Conservation (phyloP, 163 green algal species). For the Scenedesmus sp. region DNA sequence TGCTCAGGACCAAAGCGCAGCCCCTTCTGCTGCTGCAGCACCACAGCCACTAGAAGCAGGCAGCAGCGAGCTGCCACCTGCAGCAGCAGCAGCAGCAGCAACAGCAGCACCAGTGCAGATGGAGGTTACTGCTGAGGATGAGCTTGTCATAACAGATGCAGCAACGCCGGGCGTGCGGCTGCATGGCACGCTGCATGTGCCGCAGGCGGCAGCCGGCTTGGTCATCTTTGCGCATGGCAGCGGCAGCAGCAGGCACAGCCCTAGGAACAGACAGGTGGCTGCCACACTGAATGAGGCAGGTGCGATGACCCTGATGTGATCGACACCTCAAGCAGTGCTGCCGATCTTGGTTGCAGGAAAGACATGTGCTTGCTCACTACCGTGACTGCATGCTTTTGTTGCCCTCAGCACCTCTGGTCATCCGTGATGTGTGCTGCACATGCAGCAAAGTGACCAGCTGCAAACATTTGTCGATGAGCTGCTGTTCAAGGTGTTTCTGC, state of each 20-base stretch:
- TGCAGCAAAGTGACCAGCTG: background rate
- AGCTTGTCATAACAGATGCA: constrained; percentile 16
- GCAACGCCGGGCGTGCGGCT: background rate
- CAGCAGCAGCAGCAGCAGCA: constrained; percentile 11
- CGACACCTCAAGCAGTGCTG: background rate
- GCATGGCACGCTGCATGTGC: constrained; percentile 48
- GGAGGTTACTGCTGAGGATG: background rate
- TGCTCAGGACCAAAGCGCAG: background rate
- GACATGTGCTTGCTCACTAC: background rate
- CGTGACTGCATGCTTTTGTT: background rate
- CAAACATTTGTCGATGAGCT: background rate
- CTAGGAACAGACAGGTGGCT: constrained; percentile 48
- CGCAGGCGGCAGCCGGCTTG: constrained; percentile 12
- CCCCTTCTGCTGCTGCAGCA: background rate
- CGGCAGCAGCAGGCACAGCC: constrained; percentile 49
- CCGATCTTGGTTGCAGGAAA: background rate
- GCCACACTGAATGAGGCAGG: constrained; percentile 32
- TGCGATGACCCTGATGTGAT: background rate
- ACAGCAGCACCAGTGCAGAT: background rate
- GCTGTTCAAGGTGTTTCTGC: background rate
- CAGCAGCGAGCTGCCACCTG: background rate
- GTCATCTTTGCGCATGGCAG: constrained; percentile 56
- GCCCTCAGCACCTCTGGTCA: no score
- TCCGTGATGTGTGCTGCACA: background rate
- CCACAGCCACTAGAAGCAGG: background rate